A percentile compares a stretch with the other conserved stretches of the same genome.
Evolutionary conservation across 1,284 basidiomycete genomes (phyloP).

Genomic region (Microbotryomycetes sp.): DNA sequence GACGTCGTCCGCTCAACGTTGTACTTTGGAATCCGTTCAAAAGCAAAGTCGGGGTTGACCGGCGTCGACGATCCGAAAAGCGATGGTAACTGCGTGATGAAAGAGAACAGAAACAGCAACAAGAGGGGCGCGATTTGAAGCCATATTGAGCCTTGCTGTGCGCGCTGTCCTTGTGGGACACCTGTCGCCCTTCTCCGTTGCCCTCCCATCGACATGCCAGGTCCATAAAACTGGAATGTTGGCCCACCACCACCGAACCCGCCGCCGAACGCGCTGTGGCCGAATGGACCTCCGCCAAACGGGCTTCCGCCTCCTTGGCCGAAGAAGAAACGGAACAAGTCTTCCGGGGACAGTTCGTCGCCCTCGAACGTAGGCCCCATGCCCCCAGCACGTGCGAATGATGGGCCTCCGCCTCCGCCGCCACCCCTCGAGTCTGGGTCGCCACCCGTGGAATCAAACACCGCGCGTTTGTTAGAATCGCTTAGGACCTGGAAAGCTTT

Average conservation of each 20-base stretch:
- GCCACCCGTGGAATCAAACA: conserved; percentile 73
- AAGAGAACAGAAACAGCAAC: conserved; percentile 71
- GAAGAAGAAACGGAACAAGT: conserved; percentile 99
- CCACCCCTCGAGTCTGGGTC: conserved; percentile 75
- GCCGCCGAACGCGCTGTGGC: conserved; percentile 44
- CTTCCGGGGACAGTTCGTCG: conserved; percentile 86
- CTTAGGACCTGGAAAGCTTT: conserved; percentile 48
- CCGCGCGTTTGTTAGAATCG: conserved; percentile 84
- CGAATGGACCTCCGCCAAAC: conserved; percentile 47
- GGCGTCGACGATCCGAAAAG: conserved; percentile 56
- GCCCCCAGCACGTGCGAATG: conserved; percentile 45
- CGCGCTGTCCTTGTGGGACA: conserved; percentile 38
- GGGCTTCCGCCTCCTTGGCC: conserved; percentile 56
- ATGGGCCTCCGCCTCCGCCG: conserved; percentile 41
- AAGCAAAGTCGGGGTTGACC: conserved; percentile 76
- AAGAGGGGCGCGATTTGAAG: conserved; percentile 81
- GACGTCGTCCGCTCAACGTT: conserved; percentile 58
- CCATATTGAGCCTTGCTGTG: conserved; percentile 59
- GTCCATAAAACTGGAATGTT: conserved; percentile 50
- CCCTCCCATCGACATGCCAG: conserved; percentile 30
- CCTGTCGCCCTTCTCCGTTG: conserved; percentile 37
- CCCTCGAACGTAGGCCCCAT: conserved; percentile 47
- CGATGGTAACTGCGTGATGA: conserved; percentile 74
- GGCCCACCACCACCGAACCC: conserved; percentile 51
- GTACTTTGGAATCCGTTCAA: conserved; percentile 45